Base-by-base conservation (phyloP, 176 grass and related monocot species). In the Aegilops umbellulata region DNA sequence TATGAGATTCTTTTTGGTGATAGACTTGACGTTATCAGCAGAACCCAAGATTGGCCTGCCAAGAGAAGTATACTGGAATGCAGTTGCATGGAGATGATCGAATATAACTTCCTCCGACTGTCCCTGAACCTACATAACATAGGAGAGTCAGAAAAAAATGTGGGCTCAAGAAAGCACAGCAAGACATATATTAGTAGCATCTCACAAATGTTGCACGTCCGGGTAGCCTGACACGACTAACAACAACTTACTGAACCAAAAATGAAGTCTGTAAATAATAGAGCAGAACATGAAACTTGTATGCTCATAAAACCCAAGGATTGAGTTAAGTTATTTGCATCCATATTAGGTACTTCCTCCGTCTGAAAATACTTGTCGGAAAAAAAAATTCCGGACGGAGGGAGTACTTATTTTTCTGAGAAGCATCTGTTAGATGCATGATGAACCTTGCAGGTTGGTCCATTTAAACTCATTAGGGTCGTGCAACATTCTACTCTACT, bases 21-120 rank as follows among this genome's bases (percentile, higher is more conserved):
- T 99, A 70, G 92, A 92, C 62, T 65, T 99, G 66, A 99, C 86
- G 3, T 99, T 96, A 67, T 90, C 86, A 81, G 83, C 92, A 68
- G 97, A 85, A 42, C 97, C 97, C 60, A 99, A 84, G 65, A 99
- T 99, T 44, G 92, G 88, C 51, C 97, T 94, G 63, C 97, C 97
- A 29, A 99, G 88, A 29, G 97, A 88, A 83, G 97, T 96, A 77
- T 99, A 93, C 62, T 99, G 97, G 88, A 99, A 99, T 82, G 94
- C 97, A 22, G 97, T 99, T 66, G 97, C 94, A 96, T 99, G 97
- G 6, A 99, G 85, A 86, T 99, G 97, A 79, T 99, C 97, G 65
- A 99, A 99, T 82, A 99, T 93, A 77, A 99, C 94, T 89, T 99
- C 97, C 82, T 96, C 92, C 6, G 90, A 88, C 81, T 96, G 92